A percentile compares a stretch with the other conserved stretches of the same genome.
Evolutionary conservation across 257 asterid genomes (phyloP).

Genomic region (Thymus mandschuricus): DNA sequence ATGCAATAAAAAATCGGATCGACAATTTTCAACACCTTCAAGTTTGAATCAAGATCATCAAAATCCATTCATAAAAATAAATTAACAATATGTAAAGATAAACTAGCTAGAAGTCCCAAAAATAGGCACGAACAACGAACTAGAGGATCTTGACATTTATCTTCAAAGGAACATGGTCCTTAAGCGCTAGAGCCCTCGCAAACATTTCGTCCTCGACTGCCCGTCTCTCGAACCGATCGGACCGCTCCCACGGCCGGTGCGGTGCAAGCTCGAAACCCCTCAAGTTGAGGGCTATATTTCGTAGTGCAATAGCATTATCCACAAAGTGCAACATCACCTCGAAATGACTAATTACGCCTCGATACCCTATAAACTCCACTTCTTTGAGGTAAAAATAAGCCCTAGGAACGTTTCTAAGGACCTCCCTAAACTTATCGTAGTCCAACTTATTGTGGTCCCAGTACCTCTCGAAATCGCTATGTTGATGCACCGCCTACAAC

Average conservation of each 20-base stretch:
- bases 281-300: background rate
- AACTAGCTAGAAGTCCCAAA: no score
- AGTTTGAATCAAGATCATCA: no score
- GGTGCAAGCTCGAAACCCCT: background rate
- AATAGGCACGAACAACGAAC: no score
- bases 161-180: background rate
- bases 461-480: no score
- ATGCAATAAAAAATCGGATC: no score
- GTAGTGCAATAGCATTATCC: background rate
- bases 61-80: no score
- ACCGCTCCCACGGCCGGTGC: background rate
- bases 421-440: no score
- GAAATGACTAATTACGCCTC: background rate
- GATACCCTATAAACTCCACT: background rate
- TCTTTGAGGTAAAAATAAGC: background rate
- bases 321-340: background rate
- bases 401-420: background rate
- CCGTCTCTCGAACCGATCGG: no score
- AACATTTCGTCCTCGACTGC: background rate
- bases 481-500: background rate
- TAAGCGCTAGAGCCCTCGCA: background rate
- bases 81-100: no score
- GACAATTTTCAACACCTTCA: no score
- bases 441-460: no score
- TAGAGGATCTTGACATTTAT: background rate